phyloP scores from a whole-genome alignment of 352 stramenopile species.

The Aphanomyces astaci region DNA sequence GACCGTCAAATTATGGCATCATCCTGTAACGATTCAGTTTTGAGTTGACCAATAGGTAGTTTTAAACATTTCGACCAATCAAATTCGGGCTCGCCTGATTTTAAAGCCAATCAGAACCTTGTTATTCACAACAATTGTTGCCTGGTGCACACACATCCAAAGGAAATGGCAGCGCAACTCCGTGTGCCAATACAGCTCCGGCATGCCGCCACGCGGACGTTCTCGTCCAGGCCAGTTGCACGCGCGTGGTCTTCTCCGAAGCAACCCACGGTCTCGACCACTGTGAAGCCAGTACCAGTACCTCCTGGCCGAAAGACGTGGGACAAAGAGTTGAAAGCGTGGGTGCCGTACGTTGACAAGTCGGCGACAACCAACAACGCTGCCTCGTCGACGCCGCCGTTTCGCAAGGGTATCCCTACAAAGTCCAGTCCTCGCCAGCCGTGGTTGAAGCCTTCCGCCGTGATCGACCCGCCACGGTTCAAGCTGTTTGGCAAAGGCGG shows the following conservation, averaged over 20 bases:
- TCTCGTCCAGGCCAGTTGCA: background rate
- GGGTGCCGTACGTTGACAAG: constrained; percentile 15
- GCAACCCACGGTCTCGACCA: background rate
- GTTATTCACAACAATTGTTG: background rate
- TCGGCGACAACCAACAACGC: no score
- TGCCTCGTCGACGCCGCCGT: background rate
- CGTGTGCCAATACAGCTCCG: background rate
- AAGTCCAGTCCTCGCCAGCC: background rate
- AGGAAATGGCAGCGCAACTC: constrained; percentile 18
- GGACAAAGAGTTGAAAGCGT: constrained; percentile 20
- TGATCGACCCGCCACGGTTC: background rate
- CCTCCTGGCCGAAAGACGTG: constrained; percentile 13
- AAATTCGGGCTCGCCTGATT: background rate
- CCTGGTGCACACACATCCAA: background rate
- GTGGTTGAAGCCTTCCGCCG: constrained; percentile 2
- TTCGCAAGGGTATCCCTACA: background rate
- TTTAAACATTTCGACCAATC: background rate
- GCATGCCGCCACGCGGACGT: background rate
- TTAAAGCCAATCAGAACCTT: background rate
- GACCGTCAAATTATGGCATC: constrained; percentile 55
- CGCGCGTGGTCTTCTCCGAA: background rate
- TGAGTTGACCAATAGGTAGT: no score
- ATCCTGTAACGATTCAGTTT: background rate
- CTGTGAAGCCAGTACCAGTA: background rate
- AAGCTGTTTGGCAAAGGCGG: constrained; percentile 1